Percentiles rank a stretch among this genome's conserved stretches.
These are phyloP conservation scores for Xeromyces bisporus DNA, from an alignment of 495 filamentous ascomycete species.

Conservation along the genomic window DNA sequence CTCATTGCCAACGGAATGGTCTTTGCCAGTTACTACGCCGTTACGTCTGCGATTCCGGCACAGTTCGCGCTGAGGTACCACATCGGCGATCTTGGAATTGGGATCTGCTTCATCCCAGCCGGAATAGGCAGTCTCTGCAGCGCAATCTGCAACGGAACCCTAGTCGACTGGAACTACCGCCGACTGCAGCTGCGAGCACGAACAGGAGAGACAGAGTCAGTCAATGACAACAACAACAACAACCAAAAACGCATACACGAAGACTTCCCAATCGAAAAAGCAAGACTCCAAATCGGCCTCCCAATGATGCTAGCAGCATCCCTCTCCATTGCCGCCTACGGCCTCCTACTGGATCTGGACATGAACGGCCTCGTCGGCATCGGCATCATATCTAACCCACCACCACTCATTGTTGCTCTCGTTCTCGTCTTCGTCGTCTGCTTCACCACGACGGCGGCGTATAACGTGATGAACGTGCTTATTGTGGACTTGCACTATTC, in stretches of 20 bases:
- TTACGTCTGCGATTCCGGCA: constrained; percentile 17
- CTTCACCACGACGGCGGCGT: constrained; percentile 34
- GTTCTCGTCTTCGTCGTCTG: constrained; percentile 37
- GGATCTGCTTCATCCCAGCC: constrained; percentile 20
- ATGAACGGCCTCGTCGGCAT: too few species aligned
- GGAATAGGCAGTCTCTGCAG: constrained; percentile 44
- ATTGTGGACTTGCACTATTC: constrained; percentile 47
- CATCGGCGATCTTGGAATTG: constrained; percentile 19
- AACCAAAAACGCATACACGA: constrained; percentile 19
- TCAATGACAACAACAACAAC: constrained; percentile 22
- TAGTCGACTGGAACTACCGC: constrained; percentile 34
- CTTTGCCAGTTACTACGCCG: constrained; percentile 22
- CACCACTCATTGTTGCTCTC: constrained; percentile 30
- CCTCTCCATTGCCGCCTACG: constrained; percentile 7
- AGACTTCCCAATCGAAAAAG: constrained; percentile 26
- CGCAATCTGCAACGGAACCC: constrained; percentile 64
- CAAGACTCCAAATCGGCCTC: constrained; percentile 23
- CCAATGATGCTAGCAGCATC: constrained; percentile 12
- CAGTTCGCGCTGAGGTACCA: constrained; percentile 13
- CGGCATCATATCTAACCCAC: too few species aligned
- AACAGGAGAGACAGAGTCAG: constrained; percentile 3
- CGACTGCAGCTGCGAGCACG: too few species aligned
- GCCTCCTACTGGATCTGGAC: constrained; percentile 1
- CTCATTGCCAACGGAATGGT: constrained; percentile 26
- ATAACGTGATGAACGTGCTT: constrained; percentile 23